These are phyloP conservation scores for Phialophora chinensis DNA, from an alignment of 2,329 filamentous ascomycete species.

Conservation along the genomic window DNA sequence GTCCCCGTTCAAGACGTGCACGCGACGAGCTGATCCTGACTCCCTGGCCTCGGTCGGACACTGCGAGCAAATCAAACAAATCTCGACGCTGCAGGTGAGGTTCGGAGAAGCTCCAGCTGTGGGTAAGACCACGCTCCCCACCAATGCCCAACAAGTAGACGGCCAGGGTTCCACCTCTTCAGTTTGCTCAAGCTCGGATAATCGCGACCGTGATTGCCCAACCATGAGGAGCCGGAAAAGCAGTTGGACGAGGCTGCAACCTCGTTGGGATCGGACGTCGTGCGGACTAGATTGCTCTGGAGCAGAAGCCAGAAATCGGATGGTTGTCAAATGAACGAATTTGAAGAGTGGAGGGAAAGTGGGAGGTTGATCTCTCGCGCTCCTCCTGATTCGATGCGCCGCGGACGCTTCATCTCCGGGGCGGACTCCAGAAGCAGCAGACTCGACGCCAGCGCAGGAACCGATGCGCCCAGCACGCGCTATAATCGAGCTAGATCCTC, in stretches of 20 bases:
- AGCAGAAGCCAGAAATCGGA: not conserved
- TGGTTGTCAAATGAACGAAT: slow-evolving; percentile 28
- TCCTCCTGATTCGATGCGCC: slow-evolving; percentile 17
- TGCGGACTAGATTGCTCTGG: slow-evolving; percentile 18
- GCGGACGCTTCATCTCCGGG: slow-evolving; percentile 31
- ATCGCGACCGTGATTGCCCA: not conserved
- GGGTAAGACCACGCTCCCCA: not conserved
- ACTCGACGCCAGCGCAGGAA: slow-evolving; percentile 28
- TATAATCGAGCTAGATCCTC: not conserved
- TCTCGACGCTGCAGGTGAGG: slow-evolving; percentile 12
- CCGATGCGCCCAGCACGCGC: slow-evolving; percentile 20
- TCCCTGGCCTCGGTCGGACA: not conserved
- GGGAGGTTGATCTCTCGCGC: slow-evolving; percentile 9
- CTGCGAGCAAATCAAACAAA: slow-evolving; percentile 8
- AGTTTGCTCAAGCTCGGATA: not conserved
- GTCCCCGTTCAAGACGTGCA: slow-evolving; percentile 1
- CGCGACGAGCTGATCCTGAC: slow-evolving; percentile 12
- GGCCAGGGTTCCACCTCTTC: not conserved
- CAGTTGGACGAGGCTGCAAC: slow-evolving; percentile 1
- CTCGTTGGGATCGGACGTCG: slow-evolving; percentile 10
- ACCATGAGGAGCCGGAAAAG: not conserved
- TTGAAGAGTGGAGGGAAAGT: slow-evolving; percentile 21
- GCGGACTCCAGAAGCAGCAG: slow-evolving; percentile 12
- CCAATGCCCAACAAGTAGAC: not conserved
- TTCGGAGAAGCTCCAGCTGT: slow-evolving; percentile 8